Base-by-base conservation (phyloP, 495 filamentous ascomycete species). In the Penicillium longicatenatum region DNA sequence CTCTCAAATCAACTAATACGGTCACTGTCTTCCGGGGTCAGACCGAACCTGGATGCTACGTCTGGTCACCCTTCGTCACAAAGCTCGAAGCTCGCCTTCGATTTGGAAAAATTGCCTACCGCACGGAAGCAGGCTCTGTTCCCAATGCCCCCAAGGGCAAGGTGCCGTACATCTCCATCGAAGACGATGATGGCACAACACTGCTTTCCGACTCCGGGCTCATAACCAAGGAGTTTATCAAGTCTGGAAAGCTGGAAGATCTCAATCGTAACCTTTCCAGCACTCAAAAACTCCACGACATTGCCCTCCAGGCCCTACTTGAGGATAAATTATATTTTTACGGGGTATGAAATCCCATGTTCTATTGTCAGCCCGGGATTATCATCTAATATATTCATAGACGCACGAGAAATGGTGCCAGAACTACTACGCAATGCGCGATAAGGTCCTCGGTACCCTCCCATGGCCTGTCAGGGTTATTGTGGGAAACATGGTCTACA, bases 51-150 rank as follows among this genome's bases (percentile, higher is more conserved):
- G 66, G 67, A 4, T 58, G 48, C 44, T 79, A 87, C 61, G 74
- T 78, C 54, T 86, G 83, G 83, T 88, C 86, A 0, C 85, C 86
- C 19, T 89, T 86, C 61, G 84, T 85, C 49, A 83, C 63, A 35
- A 89, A 89, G 66, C 77, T 88, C 52, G 86, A 89, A 60, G 72
- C 81, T 22, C 84, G 84, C 1, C 73, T 89, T 8, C 84, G 86
- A 21, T 77, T 86, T 52, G 75, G 70, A 5, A 67, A 67, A 0
- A 41, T 86, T 12, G 43, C 69, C 0, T 88, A 89, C 67, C 52
- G 44, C 3, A 58, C 63, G 4, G 78, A 74, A 0, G 30, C 54
- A 0, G 86, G 85, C 0, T 81, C 78, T 0, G 46, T 68, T 0
- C 41, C 35, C 20, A 58, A 66, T n/a, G 79, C 70, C 1, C 85